Conservation (phyloP, 2,329 filamentous ascomycete genomes). For the Ascochyta pisi region DNA sequence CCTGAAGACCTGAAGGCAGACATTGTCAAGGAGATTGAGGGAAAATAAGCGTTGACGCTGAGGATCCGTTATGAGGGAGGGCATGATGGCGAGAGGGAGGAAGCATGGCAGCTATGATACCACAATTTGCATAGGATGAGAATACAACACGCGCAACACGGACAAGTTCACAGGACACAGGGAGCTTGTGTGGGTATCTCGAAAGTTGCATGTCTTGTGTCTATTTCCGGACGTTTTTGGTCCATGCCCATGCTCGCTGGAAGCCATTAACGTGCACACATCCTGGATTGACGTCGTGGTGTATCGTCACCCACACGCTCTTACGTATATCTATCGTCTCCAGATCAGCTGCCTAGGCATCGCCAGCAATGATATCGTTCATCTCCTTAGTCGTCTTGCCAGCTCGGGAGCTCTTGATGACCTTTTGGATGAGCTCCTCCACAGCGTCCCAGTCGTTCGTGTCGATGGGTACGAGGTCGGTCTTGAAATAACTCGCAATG, state of each 20-base stretch:
- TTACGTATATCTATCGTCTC: neutral
- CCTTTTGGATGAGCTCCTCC: conserved; percentile 79
- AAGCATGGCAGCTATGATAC: conserved; percentile 12
- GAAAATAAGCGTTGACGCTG: conserved; percentile 1
- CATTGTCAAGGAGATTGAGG: conserved; percentile 74
- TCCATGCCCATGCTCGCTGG: conserved; percentile 14
- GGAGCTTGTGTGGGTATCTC: conserved; percentile 31
- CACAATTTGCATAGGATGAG: conserved; percentile 13
- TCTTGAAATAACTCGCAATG: conserved; percentile 82
- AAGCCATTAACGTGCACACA: neutral
- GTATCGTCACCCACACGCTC: conserved; percentile 3
- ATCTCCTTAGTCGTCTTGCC: conserved; percentile 52
- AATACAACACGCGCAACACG: neutral
- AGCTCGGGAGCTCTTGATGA: conserved; percentile 51
- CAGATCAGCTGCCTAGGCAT: conserved; percentile 1
- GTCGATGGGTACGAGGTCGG: conserved; percentile 80
- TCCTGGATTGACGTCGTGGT: neutral
- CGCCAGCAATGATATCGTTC: conserved; percentile 20
- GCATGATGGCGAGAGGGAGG: neutral
- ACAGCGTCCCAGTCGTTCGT: conserved; percentile 91
- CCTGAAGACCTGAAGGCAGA: conserved; percentile 78
- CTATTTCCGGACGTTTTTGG: conserved; percentile 8
- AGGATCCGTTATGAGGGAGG: neutral
- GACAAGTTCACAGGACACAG: neutral
- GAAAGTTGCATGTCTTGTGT: conserved; percentile 21